These are phyloP conservation scores for Alternaria rosae DNA, from an alignment of 2,329 filamentous ascomycete genomes.

Conservation along the genomic window DNA sequence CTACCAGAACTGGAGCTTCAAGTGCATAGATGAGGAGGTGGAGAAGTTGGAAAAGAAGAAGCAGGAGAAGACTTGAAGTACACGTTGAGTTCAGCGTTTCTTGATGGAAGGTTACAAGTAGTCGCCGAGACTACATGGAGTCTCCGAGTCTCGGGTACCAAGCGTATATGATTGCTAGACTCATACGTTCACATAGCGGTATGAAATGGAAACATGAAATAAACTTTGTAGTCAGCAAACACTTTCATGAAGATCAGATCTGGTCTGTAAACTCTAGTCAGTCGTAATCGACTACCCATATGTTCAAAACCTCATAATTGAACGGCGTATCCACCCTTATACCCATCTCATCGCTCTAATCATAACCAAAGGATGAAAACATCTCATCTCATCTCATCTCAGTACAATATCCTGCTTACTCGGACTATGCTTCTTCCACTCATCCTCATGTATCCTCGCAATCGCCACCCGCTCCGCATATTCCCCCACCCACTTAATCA, in stretches of 20 bases:
- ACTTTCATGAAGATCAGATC: neutral
- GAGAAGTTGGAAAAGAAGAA: constrained; percentile 37
- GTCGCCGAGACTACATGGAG: neutral
- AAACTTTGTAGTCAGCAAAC: neutral
- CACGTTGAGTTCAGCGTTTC: neutral
- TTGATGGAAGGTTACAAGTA: neutral
- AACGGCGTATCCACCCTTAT: neutral
- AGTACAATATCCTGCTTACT: constrained; percentile 36
- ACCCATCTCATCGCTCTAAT: neutral
- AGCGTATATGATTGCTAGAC: neutral
- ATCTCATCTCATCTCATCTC: constrained; percentile 26
- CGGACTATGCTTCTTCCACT: constrained; percentile 31
- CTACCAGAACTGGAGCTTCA: constrained; percentile 46
- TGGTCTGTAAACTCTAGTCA: neutral
- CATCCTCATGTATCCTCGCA: constrained; percentile 44
- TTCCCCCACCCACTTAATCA: constrained; percentile 40
- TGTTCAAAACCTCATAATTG: neutral
- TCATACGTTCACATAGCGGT: neutral
- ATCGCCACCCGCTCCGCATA: constrained; percentile 40
- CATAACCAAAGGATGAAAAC: neutral
- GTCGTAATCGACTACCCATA: neutral
- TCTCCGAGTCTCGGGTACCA: neutral
- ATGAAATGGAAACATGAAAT: neutral
- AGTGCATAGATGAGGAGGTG: constrained; percentile 49
- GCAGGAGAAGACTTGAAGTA: constrained; percentile 2